Evolutionary conservation across 345 rosid species (phyloP), one percentile per base, ranked within the genome.

Genomic region (Brassica rapa): DNA sequence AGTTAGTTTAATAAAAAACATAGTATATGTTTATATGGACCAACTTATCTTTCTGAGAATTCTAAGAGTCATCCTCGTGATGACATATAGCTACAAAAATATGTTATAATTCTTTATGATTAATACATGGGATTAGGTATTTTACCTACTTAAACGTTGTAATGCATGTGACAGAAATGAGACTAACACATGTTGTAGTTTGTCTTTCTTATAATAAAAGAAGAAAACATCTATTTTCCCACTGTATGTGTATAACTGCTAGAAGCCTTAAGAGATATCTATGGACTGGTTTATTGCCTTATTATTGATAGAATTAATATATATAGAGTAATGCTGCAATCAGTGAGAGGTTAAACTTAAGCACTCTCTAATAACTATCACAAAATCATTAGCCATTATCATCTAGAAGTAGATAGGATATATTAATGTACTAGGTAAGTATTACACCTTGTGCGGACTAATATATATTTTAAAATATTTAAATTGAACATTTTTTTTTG

Each of bases 81-180:
- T 19, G 19, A 19, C 19, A 19, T 19, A 19, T 19, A 19, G 19
- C 19, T 19, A 19, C 19, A 19, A 19, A 19, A 19, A 19, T 19
- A 19, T 19, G 19, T 19, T 19, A 19, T 19, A 19, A 19, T 19
- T 0, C 19, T 19, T 19, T 19, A 19, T 19, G 19, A 19, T 19
- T 19, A 19, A 19, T 19, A 19, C 19, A 19, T 19, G 19, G 19
- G 19, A 19, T 27, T 79, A 74, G 82, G 82, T 79, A 70, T 2
- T 62, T 74, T 78, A 79, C 82, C 82, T 49, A 79, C 82, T 66
- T 74, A 66, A 33, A 79, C 29, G 66, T 79, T 74, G 51, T 68
- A 73, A 49, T 27, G 75, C 82, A 79, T 79, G 82, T 79, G 82
- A 39, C 74, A 46, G 35, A 39, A 43, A 61, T 60, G 70, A 51